These are phyloP conservation scores for Fulvia fulva DNA, from an alignment of 2,329 filamentous ascomycete genomes.

Conservation along the genomic window DNA sequence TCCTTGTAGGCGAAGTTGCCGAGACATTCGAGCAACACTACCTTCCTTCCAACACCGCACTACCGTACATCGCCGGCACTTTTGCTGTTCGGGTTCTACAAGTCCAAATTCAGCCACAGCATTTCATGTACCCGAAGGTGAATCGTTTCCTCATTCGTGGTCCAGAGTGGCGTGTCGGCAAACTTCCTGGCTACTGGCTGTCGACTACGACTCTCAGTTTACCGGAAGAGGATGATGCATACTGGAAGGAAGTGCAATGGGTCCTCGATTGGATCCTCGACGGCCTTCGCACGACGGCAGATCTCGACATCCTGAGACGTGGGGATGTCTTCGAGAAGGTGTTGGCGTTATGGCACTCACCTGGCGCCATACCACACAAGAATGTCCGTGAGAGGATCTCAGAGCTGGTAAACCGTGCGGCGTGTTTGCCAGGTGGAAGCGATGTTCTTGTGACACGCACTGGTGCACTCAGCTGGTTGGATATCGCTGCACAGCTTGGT, in stretches of 20 bases:
- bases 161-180: slow-evolving; percentile 65
- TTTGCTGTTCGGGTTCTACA: slow-evolving; percentile 69
- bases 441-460: slow-evolving; percentile 76
- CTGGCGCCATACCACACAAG: slow-evolving; percentile 54
- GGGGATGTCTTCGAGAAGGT: slow-evolving; percentile 67
- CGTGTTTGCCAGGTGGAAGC: slow-evolving; percentile 65
- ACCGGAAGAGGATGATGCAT: slow-evolving; percentile 67
- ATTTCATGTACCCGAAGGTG: slow-evolving; percentile 79
- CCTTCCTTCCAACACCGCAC: slow-evolving; percentile 39
- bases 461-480: slow-evolving; percentile 71
- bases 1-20: slow-evolving; percentile 73
- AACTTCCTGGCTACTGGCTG: slow-evolving; percentile 57
- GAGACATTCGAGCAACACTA: slow-evolving; percentile 60
- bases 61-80: slow-evolving; percentile 71
- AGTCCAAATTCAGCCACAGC: slow-evolving; percentile 71
- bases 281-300: slow-evolving; percentile 56
- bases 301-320: slow-evolving; percentile 59
- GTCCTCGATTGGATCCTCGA: slow-evolving; percentile 67
- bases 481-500: slow-evolving; percentile 37
- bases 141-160: slow-evolving; percentile 77
- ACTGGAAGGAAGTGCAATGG: slow-evolving; percentile 71
- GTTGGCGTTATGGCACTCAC: slow-evolving; percentile 64
- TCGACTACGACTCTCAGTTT: slow-evolving; percentile 70
- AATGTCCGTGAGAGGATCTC: slow-evolving; percentile 59
- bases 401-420: slow-evolving; percentile 61